Evolutionary conservation across 2,329 filamentous ascomycete genomes (phyloP), one percentile per base, ranked within the genome.

Genomic region (Hymenoscyphus infarciens): DNA sequence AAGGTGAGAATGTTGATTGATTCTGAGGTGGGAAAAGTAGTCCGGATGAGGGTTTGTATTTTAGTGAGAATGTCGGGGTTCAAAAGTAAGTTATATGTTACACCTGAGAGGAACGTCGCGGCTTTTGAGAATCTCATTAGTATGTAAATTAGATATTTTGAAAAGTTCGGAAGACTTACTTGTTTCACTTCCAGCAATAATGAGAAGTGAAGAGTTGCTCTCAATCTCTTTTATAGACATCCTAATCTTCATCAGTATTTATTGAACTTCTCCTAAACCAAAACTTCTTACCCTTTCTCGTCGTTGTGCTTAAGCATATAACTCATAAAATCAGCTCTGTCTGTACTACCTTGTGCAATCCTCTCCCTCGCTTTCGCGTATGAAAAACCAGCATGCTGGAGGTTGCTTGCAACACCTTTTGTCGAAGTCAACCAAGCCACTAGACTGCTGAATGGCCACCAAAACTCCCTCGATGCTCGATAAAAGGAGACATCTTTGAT

Each of bases 261-360:
- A 13, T 52, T 13, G 5, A 22, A 2, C 8, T 13, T 52, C 5
- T 52, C 22, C 19, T 22, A 11, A 35, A 8, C 5, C 10, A 25
- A 16, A 45, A 1, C 10, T 27, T 13, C 56, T 35, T 57, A 42
- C 56, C 61, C 61, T 10, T 59, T 61, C 52, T 65, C 63, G 10
- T 61, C 61, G 35, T 65, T 63, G 29, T 65, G 61, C 27, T 52
- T 56, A 13, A 65, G 25, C 19, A 65, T 63, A 61, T 68, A 63
- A 8, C 78, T 71, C 31, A 61, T 57, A 70, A 74, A 79, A 74
- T 35, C 71, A 68, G 57, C 74, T 69, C 61, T 39, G 5, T 59
- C 49, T 6, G 45, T 42, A 6, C 16, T 10, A 10, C 52, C 58
- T 33, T 39, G 49, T 10, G n/a, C 31, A 33, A 31, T 25, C 58